These are phyloP conservation scores for Didymella arachidicola DNA, from an alignment of 2,329 filamentous ascomycete genomes.

Conservation along the genomic window DNA sequence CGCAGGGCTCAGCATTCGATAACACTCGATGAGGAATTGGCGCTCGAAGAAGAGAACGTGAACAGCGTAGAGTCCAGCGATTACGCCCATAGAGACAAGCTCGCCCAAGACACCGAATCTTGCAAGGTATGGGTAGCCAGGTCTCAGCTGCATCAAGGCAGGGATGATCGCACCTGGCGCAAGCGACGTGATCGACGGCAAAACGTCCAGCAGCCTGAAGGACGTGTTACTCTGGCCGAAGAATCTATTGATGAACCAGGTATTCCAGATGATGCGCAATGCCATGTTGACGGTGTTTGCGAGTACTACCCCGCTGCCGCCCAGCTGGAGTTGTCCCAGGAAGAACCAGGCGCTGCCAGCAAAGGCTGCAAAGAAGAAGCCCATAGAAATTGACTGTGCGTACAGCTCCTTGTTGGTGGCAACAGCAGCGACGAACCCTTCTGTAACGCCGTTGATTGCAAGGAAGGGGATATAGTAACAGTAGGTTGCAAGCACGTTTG, in stretches of 20 bases:
- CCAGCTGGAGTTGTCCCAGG: conserved; percentile 72
- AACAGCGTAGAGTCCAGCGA: conserved; percentile 48
- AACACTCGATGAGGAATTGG: conserved; percentile 45
- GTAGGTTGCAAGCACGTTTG: conserved; percentile 77
- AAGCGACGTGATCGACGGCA: conserved; percentile 42
- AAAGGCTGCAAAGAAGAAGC: conserved; percentile 78
- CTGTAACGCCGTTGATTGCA: conserved; percentile 87
- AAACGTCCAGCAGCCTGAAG: conserved; percentile 28
- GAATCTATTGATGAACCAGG: conserved; percentile 68
- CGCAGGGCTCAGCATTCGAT: conserved; percentile 42
- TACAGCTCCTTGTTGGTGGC: conserved; percentile 78
- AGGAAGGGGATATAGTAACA: conserved; percentile 94
- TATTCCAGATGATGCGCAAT: conserved; percentile 83
- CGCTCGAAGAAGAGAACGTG: conserved; percentile 47
- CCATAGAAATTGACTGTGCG: conserved; percentile 84
- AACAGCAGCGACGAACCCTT: conserved; percentile 91
- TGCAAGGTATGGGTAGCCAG: conserved; percentile 33
- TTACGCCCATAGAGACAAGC: conserved; percentile 47
- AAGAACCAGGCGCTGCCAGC: conserved; percentile 77
- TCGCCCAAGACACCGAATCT: conserved; percentile 54
- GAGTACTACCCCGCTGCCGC: conserved; percentile 80
- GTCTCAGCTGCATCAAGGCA: conserved; percentile 45
- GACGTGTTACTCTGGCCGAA: conserved; percentile 32
- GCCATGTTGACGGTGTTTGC: conserved; percentile 92
- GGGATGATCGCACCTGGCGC: conserved; percentile 51